A percentile compares a stretch with the other conserved stretches of the same genome.
Evolutionary conservation across 2,329 filamentous ascomycete genomes (phyloP).

Genomic region (Claviceps sp.): DNA sequence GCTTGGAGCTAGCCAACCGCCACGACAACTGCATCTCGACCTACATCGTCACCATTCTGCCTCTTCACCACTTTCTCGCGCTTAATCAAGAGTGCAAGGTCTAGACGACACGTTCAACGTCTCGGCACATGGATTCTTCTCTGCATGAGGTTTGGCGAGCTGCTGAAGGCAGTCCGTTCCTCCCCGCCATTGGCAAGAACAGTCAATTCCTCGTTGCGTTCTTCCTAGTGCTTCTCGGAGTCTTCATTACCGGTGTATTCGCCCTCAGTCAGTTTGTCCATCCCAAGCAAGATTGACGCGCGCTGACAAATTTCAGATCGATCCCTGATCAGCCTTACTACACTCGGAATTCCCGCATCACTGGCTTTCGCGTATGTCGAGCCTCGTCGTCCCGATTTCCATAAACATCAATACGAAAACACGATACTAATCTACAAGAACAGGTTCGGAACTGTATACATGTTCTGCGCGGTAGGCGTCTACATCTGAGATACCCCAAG

Average conservation of each 20-base stretch:
- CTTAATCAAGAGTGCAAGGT: background rate
- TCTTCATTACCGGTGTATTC: conserved; percentile 66
- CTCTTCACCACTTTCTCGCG: background rate
- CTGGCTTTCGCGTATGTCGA: conserved; percentile 70
- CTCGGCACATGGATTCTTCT: conserved; percentile 58
- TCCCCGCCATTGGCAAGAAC: conserved; percentile 66
- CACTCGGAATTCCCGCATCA: conserved; percentile 77
- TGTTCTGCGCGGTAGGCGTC: conserved; percentile 97
- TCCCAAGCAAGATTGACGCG: background rate
- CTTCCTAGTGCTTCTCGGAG: conserved; percentile 55
- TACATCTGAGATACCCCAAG: conserved; percentile 65
- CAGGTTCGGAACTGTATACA: conserved; percentile 90
- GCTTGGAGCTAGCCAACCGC: conserved; percentile 2
- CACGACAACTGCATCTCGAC: background rate
- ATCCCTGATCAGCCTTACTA: conserved; percentile 60
- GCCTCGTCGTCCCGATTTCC: background rate
- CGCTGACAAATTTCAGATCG: conserved; percentile 45
- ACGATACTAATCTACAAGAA: conserved; percentile 10
- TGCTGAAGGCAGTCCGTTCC: conserved; percentile 75
- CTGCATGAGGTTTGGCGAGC: conserved; percentile 87
- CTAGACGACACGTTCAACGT: background rate
- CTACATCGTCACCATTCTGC: background rate
- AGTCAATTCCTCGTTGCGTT: conserved; percentile 76
- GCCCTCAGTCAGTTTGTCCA: conserved; percentile 72
- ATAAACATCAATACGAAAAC: background rate